Evolutionary conservation across 2,329 filamentous ascomycete species (phyloP).

Genomic region (Mycosphaerella sp.): DNA sequence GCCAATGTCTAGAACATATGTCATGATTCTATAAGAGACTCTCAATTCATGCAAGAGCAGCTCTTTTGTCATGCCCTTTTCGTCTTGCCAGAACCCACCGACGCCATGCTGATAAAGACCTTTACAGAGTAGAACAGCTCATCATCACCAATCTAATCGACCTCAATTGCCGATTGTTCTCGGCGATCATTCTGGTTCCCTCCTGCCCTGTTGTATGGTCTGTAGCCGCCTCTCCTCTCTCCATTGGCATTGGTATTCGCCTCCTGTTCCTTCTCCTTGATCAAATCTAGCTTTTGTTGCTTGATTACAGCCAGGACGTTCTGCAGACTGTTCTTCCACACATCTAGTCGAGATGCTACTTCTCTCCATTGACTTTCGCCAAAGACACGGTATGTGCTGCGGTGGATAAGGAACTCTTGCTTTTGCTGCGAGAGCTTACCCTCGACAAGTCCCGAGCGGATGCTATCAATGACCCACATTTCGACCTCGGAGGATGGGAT

Average conservation of each 20-base stretch:
- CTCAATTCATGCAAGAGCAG: neutral
- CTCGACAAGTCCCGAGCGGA: slow-evolving; percentile 90
- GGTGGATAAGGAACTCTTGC: slow-evolving; percentile 89
- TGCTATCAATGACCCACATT: slow-evolving; percentile 98
- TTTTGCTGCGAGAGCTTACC: slow-evolving; percentile 92
- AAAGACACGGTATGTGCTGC: slow-evolving; percentile 93
- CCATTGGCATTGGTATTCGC: slow-evolving; percentile 13
- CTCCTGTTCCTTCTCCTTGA: slow-evolving; percentile 62
- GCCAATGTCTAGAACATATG: neutral
- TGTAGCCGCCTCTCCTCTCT: slow-evolving; percentile 23
- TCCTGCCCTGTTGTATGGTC: slow-evolving; percentile 17
- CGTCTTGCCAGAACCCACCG: slow-evolving; percentile 6
- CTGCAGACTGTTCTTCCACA: slow-evolving; percentile 78
- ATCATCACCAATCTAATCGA: slow-evolving; percentile 18
- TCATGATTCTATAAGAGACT: neutral
- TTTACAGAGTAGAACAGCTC: slow-evolving; percentile 2
- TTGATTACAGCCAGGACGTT: slow-evolving; percentile 73
- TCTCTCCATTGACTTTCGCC: slow-evolving; percentile 98
- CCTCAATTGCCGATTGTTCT: slow-evolving; percentile 24
- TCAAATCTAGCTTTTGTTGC: slow-evolving; percentile 72
- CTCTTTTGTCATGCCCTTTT: neutral
- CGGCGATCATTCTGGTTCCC: slow-evolving; percentile 24
- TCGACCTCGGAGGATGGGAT: slow-evolving; percentile 80
- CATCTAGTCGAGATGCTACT: slow-evolving; percentile 81
- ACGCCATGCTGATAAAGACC: slow-evolving; percentile 13